These are phyloP conservation scores for Vairimorpha apis DNA, from an alignment of 371 early-diverging fungal species.

Conservation along the genomic window DNA sequence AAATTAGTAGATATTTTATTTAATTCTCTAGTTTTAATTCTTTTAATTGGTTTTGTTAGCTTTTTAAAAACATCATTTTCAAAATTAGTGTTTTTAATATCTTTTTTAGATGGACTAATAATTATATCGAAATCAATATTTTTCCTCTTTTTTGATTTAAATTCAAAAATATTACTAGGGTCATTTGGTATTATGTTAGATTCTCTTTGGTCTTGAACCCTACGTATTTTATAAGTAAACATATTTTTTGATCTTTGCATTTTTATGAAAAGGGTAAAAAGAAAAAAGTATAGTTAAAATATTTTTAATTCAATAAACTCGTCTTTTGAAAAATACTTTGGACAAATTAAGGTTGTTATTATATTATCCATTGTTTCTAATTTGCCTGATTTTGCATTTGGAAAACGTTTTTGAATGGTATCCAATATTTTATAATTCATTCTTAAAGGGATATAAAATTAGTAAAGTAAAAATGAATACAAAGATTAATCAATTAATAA, in stretches of 20 bases:
- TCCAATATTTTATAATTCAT: too few relatives aligned
- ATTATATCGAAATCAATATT: neutral
- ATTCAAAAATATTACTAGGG: slow-evolving; percentile 10
- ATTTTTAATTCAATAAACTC: slow-evolving; percentile 2
- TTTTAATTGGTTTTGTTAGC: neutral
- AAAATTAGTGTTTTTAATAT: slow-evolving; percentile 1
- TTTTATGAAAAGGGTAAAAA: neutral
- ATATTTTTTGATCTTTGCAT: neutral
- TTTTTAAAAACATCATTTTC: neutral
- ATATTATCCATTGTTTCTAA: neutral
- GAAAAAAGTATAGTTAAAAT: neutral
- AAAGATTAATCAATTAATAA: too few relatives aligned
- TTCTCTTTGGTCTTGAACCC: neutral
- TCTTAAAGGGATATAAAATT: too few relatives aligned
- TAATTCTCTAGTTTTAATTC: neutral
- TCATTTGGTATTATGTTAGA: neutral
- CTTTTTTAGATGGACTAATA: neutral
- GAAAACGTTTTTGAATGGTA: too few relatives aligned
- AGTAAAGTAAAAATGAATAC: too few relatives aligned
- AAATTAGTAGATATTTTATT: too few relatives aligned
- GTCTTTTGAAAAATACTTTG: slow-evolving; percentile 3
- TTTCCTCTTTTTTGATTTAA: neutral
- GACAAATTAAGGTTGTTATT: neutral
- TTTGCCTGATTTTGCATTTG: neutral
- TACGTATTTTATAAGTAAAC: neutral